Percentiles rank a stretch among this genome's conserved stretches.
Conservation (phyloP, 1,284 basidiomycete species). For the Meira nashicola region DNA sequence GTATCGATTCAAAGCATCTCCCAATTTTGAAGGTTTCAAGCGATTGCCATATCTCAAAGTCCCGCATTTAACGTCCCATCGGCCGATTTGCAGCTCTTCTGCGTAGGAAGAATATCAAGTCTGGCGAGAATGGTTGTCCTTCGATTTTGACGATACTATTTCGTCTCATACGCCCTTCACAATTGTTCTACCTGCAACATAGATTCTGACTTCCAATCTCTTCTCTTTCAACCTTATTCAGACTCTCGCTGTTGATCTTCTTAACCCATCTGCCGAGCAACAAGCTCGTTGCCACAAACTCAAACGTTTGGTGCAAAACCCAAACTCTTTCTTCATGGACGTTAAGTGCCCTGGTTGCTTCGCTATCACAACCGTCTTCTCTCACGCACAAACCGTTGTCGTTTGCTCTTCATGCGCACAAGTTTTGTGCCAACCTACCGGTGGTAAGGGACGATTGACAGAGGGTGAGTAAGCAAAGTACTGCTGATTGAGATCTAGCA, state of each 20-base stretch:
- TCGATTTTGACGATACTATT: too few species aligned
- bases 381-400: constrained; percentile 88
- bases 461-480: constrained; percentile 68
- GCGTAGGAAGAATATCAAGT: too few species aligned
- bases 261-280: constrained; percentile 85
- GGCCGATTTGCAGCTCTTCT: too few species aligned
- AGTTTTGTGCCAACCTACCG: constrained; percentile 95
- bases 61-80: too few species aligned
- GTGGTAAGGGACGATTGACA: constrained; percentile 95
- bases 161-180: too few species aligned
- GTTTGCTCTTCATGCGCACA: constrained; percentile 87
- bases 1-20: too few species aligned
- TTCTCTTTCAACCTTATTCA: constrained; percentile 53
- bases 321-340: constrained; percentile 87
- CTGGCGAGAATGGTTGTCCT: too few species aligned
- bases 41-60: too few species aligned
- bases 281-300: constrained; percentile 78
- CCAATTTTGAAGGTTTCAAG: too few species aligned
- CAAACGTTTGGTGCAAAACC: constrained; percentile 93
- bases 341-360: constrained; percentile 98
- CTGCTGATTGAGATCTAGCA: neutral
- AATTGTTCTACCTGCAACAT: neutral
- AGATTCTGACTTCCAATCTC: neutral
- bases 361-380: constrained; percentile 90
- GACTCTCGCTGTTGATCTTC: constrained; percentile 97